These are phyloP conservation scores for Microbotryum scabiosae DNA, from an alignment of 1,284 basidiomycete species.

Conservation along the genomic window DNA sequence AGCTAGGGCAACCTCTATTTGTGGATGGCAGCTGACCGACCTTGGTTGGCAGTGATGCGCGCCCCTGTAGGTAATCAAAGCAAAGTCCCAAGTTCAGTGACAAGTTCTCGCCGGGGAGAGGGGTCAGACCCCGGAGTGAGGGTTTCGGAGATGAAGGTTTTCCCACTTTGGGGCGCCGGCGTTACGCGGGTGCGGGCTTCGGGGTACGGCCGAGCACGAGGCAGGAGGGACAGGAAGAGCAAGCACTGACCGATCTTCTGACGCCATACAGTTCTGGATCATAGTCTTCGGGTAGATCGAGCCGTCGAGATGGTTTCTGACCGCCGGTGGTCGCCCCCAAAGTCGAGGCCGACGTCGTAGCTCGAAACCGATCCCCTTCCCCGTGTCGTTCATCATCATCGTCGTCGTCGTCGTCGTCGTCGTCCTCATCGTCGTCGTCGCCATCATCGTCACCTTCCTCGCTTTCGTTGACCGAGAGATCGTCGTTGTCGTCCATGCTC, in stretches of 20 bases:
- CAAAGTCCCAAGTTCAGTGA: background rate
- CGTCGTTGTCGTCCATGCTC: slow-evolving; percentile 5
- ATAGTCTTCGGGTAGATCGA: slow-evolving; percentile 21
- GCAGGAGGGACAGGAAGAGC: background rate
- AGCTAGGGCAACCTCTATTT: background rate
- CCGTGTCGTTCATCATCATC: slow-evolving; percentile 1
- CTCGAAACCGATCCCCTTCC: background rate
- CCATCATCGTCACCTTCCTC: slow-evolving; percentile 15
- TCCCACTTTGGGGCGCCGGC: background rate
- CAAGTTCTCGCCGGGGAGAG: too few species aligned
- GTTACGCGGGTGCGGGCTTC: background rate
- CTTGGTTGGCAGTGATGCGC: slow-evolving; percentile 17
- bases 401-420: slow-evolving; percentile 7
- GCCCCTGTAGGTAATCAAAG: slow-evolving; percentile 8
- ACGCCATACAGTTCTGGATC: slow-evolving; percentile 35
- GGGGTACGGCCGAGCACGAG: background rate
- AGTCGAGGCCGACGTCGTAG: background rate
- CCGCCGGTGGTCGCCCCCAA: background rate
- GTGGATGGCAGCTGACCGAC: background rate
- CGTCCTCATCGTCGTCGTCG: background rate
- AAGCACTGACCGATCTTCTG: slow-evolving; percentile 29
- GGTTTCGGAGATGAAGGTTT: background rate
- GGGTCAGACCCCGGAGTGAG: too few species aligned
- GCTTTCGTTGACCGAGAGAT: slow-evolving; percentile 1
- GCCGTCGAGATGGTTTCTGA: background rate